Conservation (phyloP, 2,329 filamentous ascomycete species). For the Cladosporium colombiae region DNA sequence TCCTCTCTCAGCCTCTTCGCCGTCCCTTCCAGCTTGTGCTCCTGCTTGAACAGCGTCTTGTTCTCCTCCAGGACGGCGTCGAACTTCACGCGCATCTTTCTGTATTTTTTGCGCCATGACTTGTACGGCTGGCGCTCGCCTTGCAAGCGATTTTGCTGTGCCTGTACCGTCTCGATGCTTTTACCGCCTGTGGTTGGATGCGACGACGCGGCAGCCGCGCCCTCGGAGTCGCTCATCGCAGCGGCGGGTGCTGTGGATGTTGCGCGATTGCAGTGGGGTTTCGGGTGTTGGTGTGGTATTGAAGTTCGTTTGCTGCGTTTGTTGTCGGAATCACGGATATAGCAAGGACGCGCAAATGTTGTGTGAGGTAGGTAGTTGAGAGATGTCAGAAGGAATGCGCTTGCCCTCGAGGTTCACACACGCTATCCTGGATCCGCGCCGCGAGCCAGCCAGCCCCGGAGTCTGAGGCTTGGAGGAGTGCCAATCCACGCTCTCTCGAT, state of each 20-base stretch:
- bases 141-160: conserved; percentile 19
- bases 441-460: not conserved
- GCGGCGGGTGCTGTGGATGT: not conserved
- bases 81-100: conserved; percentile 81
- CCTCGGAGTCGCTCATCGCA: conserved; percentile 38
- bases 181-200: conserved; percentile 28
- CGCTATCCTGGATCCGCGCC: not conserved
- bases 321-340: not conserved
- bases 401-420: not conserved
- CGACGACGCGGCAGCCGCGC: conserved; percentile 14
- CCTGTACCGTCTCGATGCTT: conserved; percentile 15
- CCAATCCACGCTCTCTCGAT: not conserved
- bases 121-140: conserved; percentile 36
- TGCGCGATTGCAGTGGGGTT: not conserved
- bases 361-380: not conserved
- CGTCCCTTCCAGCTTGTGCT: conserved; percentile 76
- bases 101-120: conserved; percentile 75
- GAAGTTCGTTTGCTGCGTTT: not conserved
- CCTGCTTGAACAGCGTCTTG: conserved; percentile 77
- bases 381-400: conserved; percentile 4
- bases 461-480: conserved; percentile 5
- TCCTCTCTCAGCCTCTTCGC: conserved; percentile 84
- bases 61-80: conserved; percentile 77
- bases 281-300: not conserved
- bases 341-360: not conserved